These are phyloP conservation scores for Aspergillus asperescens DNA, from an alignment of 495 filamentous ascomycete genomes.

Conservation along the genomic window DNA sequence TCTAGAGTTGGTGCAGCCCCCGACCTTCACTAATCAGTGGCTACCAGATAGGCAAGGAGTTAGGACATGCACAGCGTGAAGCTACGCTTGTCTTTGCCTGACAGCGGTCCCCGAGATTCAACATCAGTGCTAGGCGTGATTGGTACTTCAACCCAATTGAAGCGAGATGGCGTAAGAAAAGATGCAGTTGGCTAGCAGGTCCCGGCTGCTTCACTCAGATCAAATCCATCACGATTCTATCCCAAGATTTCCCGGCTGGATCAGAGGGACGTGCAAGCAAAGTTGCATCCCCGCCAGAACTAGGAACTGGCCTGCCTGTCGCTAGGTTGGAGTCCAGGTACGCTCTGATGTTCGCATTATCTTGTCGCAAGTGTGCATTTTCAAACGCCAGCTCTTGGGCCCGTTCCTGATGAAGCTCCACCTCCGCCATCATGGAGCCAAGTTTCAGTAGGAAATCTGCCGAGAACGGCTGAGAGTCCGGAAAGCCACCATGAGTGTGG, in stretches of 20 bases:
- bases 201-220: too few relatives aligned
- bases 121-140: too few relatives aligned
- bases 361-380: conserved; percentile 18
- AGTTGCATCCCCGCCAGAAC: conserved; percentile 4
- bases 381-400: conserved; percentile 19
- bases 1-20: too few relatives aligned
- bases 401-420: conserved; percentile 20
- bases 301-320: conserved; percentile 6
- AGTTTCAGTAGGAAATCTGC: conserved; percentile 21
- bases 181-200: too few relatives aligned
- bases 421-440: conserved; percentile 20
- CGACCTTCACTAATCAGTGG: too few relatives aligned
- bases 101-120: too few relatives aligned
- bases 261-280: conserved; percentile 15
- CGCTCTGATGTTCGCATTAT: conserved; percentile 23
- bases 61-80: too few relatives aligned
- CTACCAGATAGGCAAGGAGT: too few relatives aligned
- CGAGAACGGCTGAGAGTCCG: conserved; percentile 12
- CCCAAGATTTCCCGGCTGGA: conserved; percentile 23
- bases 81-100: too few relatives aligned
- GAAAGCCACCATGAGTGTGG: conserved; percentile 10
- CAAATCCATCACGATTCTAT: conserved; percentile 27
- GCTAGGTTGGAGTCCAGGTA: conserved; percentile 18
- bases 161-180: too few relatives aligned
- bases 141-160: too few relatives aligned